Percentiles rank a stretch among this genome's conserved stretches.
Conservation (phyloP, 2,329 filamentous ascomycete genomes). For the Dothidotthia symphoricarpi region DNA sequence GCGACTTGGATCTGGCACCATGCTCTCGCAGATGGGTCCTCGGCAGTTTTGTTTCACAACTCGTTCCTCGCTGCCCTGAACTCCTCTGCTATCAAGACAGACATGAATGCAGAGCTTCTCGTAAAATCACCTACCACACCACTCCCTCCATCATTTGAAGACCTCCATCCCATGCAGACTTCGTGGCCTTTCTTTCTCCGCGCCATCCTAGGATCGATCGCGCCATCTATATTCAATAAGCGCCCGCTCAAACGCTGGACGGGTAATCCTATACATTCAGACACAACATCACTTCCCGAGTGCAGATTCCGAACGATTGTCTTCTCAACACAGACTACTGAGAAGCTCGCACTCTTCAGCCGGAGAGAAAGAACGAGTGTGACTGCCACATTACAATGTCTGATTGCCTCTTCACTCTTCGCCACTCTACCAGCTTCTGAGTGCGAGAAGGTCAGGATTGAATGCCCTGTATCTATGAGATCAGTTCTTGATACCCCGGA, state of each 20-base stretch:
- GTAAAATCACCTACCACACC: slow-evolving; percentile 16
- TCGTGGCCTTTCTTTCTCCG: slow-evolving; percentile 39
- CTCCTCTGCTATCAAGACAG: not conserved
- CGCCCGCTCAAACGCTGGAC: slow-evolving; percentile 22
- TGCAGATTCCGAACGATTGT: slow-evolving; percentile 34
- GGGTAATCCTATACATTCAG: slow-evolving; percentile 18
- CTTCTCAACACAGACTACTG: slow-evolving; percentile 33
- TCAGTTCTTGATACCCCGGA: slow-evolving; percentile 31
- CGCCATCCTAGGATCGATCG: slow-evolving; percentile 34
- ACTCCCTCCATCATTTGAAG: slow-evolving; percentile 45
- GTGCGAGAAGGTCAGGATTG: slow-evolving; percentile 34
- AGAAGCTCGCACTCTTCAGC: slow-evolving; percentile 33
- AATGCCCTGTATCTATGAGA: slow-evolving; percentile 42
- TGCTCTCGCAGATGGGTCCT: slow-evolving; percentile 49
- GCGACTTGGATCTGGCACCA: slow-evolving; percentile 51
- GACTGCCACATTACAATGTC: slow-evolving; percentile 43
- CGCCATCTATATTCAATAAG: slow-evolving; percentile 26
- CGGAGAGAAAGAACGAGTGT: slow-evolving; percentile 43
- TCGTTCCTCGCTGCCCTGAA: slow-evolving; percentile 43
- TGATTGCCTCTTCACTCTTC: slow-evolving; percentile 43
- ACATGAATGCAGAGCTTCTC: slow-evolving; percentile 3
- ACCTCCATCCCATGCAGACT: slow-evolving; percentile 42
- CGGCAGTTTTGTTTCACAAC: slow-evolving; percentile 48
- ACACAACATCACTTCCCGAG: slow-evolving; percentile 10
- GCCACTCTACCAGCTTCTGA: slow-evolving; percentile 23